Conservation (phyloP, 2,329 filamentous ascomycete species). For the Arthrocladium fulminans region DNA sequence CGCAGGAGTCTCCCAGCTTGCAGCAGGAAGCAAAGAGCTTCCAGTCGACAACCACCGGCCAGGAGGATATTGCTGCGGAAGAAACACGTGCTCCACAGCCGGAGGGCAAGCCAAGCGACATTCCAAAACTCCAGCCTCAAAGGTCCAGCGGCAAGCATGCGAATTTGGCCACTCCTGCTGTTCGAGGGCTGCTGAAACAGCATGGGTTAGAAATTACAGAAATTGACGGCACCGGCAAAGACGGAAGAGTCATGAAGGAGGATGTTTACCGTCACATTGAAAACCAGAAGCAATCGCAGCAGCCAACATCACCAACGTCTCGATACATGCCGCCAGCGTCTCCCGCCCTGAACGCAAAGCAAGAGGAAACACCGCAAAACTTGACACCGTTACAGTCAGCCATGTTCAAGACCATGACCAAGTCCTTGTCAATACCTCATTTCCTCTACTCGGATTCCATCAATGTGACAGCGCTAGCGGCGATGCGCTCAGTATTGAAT, state of each 20-base stretch:
- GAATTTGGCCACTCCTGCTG: slow-evolving; percentile 79
- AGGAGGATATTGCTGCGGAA: slow-evolving; percentile 29
- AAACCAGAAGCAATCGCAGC: slow-evolving; percentile 35
- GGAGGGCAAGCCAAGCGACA: slow-evolving; percentile 14
- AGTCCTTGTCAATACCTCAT: slow-evolving; percentile 81
- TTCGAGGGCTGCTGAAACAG: slow-evolving; percentile 78
- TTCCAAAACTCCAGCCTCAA: slow-evolving; percentile 11
- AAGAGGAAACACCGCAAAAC: slow-evolving; percentile 59
- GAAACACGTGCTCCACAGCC: slow-evolving; percentile 22
- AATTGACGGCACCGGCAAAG: slow-evolving; percentile 75
- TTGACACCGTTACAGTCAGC: slow-evolving; percentile 73
- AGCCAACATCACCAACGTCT: slow-evolving; percentile 20
- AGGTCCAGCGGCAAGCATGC: slow-evolving; percentile 47
- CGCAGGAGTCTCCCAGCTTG: slow-evolving; percentile 54
- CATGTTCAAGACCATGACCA: slow-evolving; percentile 98
- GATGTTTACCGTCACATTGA: slow-evolving; percentile 70
- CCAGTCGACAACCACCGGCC: slow-evolving; percentile 14
- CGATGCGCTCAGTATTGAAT: slow-evolving; percentile 68
- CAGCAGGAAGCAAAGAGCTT: slow-evolving; percentile 30
- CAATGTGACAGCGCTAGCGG: slow-evolving; percentile 65
- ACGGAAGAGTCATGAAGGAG: slow-evolving; percentile 85
- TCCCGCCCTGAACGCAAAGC: slow-evolving; percentile 37
- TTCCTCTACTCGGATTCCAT: slow-evolving; percentile 91
- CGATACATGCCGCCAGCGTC: slow-evolving; percentile 22
- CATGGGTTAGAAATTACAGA: slow-evolving; percentile 67